Conservation (phyloP, 2,329 filamentous ascomycete species). For the Sporothrix luriei region DNA sequence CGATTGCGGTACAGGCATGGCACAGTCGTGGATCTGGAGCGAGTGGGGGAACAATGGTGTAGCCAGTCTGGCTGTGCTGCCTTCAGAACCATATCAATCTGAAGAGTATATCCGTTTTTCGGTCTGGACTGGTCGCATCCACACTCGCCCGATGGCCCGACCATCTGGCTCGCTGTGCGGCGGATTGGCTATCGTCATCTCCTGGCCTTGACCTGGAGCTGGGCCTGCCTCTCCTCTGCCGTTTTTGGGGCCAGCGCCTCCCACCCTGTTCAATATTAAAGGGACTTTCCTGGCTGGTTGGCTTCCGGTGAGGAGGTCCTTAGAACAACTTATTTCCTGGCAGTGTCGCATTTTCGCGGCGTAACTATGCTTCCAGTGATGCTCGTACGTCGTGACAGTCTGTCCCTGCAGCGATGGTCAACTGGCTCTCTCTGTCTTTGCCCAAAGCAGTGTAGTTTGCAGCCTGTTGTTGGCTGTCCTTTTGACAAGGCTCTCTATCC, state of each 20-base stretch:
- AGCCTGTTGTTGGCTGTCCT: neutral
- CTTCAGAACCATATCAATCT: neutral
- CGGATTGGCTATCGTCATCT: neutral
- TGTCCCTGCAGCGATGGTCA: neutral
- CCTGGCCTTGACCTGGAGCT: neutral
- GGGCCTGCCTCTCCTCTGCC: neutral
- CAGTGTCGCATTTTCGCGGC: neutral
- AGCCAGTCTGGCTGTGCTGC: neutral
- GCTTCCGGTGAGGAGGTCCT: slow-evolving; percentile 1
- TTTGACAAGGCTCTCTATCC: neutral
- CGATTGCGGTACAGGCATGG: too few species aligned
- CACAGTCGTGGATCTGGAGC: neutral
- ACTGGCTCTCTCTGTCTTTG: neutral
- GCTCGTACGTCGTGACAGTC: too few species aligned
- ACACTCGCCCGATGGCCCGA: neutral
- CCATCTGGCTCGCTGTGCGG: neutral
- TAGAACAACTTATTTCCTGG: neutral
- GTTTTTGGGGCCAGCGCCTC: neutral
- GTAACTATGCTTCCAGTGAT: neutral
- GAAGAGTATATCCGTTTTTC: neutral
- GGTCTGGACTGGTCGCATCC: neutral
- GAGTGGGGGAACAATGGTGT: neutral
- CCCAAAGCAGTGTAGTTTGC: slow-evolving; percentile 9
- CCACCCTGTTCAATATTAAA: slow-evolving; percentile 16
- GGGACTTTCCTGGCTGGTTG: slow-evolving; percentile 11